Conservation (phyloP, 2,329 filamentous ascomycete genomes). For the Ceratocystis papillata region DNA sequence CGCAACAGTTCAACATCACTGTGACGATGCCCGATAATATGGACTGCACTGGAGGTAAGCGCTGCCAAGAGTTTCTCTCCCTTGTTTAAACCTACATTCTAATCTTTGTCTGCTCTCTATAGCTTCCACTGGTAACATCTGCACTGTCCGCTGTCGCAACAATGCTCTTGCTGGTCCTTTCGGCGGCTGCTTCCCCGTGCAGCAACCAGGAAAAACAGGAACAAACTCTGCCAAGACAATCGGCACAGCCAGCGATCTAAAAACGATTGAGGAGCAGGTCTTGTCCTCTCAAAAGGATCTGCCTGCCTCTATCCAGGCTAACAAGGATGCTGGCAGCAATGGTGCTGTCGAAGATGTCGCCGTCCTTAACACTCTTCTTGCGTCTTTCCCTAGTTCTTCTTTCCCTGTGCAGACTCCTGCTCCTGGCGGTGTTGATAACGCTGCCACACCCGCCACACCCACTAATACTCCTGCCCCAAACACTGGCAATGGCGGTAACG, state of each 20-base stretch:
- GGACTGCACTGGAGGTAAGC: constrained; percentile 41
- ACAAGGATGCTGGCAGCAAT: constrained; percentile 34
- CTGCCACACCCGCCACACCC: constrained; percentile 15
- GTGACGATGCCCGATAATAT: constrained; percentile 42
- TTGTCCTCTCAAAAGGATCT: constrained; percentile 43
- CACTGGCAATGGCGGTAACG: constrained; percentile 24
- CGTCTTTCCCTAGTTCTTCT: constrained; percentile 28
- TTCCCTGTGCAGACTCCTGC: constrained; percentile 33
- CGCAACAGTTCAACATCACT: constrained; percentile 46
- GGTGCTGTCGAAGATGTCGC: constrained; percentile 30
- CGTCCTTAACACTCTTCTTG: constrained; percentile 29
- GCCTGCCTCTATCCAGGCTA: constrained; percentile 33
- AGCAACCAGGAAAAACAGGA: constrained; percentile 41
- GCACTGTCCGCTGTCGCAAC: constrained; percentile 51
- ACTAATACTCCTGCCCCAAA: constrained; percentile 23
- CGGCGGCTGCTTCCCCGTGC: constrained; percentile 47
- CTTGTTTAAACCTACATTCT: not conserved
- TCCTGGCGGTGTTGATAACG: constrained; percentile 24
- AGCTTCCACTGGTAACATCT: constrained; percentile 47
- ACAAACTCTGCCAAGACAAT: constrained; percentile 39
- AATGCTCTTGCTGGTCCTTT: constrained; percentile 47
- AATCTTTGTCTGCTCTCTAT: not conserved
- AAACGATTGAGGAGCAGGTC: constrained; percentile 40
- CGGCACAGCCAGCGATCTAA: constrained; percentile 37
- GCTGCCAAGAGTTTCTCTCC: not conserved